Evolutionary conservation across 73 alveolate species (phyloP).

Genomic region (Blepharisma japonicum): DNA sequence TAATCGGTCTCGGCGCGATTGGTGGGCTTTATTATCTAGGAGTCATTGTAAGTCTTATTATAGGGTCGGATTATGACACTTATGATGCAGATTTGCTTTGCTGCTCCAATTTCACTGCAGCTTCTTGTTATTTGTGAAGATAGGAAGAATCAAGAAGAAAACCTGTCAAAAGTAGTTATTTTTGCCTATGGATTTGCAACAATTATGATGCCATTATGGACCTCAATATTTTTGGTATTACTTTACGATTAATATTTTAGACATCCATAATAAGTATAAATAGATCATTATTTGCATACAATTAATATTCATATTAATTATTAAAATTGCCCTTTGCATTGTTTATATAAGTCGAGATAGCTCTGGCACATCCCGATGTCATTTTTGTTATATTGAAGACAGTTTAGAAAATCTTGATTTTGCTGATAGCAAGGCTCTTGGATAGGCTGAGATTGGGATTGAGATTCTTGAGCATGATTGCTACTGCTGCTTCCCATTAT

Average conservation of each 20-base stretch:
- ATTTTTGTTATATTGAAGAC: constrained; percentile 45
- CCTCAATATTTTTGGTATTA: not conserved
- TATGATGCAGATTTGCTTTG: not conserved
- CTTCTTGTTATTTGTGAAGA: not conserved
- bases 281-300: too few relatives aligned
- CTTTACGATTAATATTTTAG: not conserved
- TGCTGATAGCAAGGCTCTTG: constrained; percentile 27
- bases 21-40: not conserved
- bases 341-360: constrained; percentile 53
- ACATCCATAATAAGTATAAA: too few relatives aligned
- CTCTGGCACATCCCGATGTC: constrained; percentile 59
- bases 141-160: not conserved
- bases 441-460: not conserved
- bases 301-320: too few relatives aligned
- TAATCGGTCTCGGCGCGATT: not conserved
- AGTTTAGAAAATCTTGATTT: constrained; percentile 24
- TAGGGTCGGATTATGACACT: not conserved
- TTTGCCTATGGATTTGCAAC: not conserved
- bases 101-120: not conserved
- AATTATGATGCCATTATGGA: not conserved
- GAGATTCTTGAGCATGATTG: not conserved
- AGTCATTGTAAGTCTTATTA: not conserved
- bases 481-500: constrained; percentile 49
- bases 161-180: not conserved
- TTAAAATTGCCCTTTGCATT: constrained; percentile 31